These are phyloP conservation scores for Solanum hybrid DNA, from an alignment of 305 asterid genomes.

Conservation along the genomic window DNA sequence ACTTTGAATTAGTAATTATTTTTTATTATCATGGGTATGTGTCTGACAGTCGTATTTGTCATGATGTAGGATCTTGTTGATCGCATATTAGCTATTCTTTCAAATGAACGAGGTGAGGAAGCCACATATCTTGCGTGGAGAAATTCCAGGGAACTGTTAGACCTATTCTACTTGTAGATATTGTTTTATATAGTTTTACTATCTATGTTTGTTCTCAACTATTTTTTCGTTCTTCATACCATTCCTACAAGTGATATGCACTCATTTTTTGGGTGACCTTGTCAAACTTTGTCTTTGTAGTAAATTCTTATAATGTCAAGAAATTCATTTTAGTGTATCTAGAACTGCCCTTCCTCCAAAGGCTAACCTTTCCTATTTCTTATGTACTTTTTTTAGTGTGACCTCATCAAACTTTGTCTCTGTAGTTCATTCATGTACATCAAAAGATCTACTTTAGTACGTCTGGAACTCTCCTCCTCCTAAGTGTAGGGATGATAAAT, in stretches of 20 bases:
- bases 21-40: not conserved
- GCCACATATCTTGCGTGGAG: not conserved
- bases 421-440: not conserved
- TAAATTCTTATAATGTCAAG: not conserved
- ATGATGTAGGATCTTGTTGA: conserved; percentile 64
- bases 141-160: not conserved
- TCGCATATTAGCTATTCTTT: conserved; percentile 54
- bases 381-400: not conserved
- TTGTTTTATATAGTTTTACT: not conserved
- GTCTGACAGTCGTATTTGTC: not conserved
- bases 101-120: conserved; percentile 58
- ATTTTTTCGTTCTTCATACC: not conserved
- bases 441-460: not conserved
- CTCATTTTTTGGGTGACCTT: not conserved
- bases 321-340: not conserved
- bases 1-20: not conserved
- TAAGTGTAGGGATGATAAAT: not conserved
- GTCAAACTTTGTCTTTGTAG: not conserved
- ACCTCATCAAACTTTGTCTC: not conserved
- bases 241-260: not conserved
- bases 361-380: not conserved
- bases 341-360: not conserved
- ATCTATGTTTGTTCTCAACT: not conserved
- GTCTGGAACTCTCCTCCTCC: not conserved
- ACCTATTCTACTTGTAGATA: not conserved